phyloP scores from a whole-genome alignment of 495 filamentous ascomycete species.

The Filosporella fistucella region DNA sequence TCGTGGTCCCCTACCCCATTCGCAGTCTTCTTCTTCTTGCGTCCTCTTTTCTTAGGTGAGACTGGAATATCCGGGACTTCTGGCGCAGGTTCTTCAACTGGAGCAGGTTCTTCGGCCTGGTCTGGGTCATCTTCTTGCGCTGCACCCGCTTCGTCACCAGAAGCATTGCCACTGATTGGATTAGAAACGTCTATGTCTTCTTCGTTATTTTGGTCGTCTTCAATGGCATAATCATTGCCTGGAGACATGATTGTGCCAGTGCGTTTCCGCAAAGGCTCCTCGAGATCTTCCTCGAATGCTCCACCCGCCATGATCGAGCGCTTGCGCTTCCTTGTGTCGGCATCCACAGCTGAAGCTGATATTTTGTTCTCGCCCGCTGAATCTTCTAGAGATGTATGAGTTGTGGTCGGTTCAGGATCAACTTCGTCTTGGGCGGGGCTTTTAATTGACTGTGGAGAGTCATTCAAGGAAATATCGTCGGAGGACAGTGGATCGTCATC shows the following conservation, averaged over 20 bases:
- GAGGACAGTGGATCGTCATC: slow-evolving; percentile 38
- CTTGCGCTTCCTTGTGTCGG: slow-evolving; percentile 48
- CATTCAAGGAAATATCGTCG: slow-evolving; percentile 32
- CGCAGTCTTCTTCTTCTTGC: slow-evolving; percentile 23
- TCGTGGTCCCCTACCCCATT: slow-evolving; percentile 18
- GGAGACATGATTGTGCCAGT: slow-evolving; percentile 42
- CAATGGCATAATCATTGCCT: slow-evolving; percentile 21
- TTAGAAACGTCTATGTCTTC: slow-evolving; percentile 22
- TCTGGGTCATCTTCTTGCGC: slow-evolving; percentile 27
- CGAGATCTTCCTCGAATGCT: slow-evolving; percentile 32
- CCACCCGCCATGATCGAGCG: slow-evolving; percentile 36
- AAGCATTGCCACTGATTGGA: slow-evolving; percentile 23
- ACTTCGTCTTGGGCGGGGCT: slow-evolving; percentile 31
- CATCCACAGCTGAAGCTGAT: slow-evolving; percentile 23
- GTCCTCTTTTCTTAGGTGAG: slow-evolving; percentile 21
- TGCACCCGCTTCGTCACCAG: slow-evolving; percentile 25
- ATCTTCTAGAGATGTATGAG: slow-evolving; percentile 21
- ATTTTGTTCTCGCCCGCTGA: slow-evolving; percentile 18
- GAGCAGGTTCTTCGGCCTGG: slow-evolving; percentile 33
- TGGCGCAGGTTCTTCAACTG: slow-evolving; percentile 25
- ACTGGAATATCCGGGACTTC: slow-evolving; percentile 25
- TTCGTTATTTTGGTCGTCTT: slow-evolving; percentile 21
- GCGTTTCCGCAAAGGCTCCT: slow-evolving; percentile 53
- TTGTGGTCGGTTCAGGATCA: slow-evolving; percentile 28
- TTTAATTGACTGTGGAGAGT: slow-evolving; percentile 29